Evolutionary conservation across 257 asterid genomes (phyloP).

Genomic region (Penstemon newberryi): DNA sequence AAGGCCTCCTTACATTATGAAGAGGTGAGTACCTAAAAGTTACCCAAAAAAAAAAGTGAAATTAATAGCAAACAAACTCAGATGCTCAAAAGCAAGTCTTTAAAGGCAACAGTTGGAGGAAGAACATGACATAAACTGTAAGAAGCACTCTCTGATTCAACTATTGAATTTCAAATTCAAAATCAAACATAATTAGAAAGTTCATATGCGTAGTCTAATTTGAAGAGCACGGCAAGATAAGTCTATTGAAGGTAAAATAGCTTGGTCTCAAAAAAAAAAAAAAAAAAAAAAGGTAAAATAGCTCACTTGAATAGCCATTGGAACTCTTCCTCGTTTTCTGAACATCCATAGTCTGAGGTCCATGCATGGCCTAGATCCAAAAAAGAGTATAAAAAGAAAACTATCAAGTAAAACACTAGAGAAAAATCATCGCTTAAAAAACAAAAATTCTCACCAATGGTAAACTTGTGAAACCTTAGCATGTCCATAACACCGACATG

Average conservation of each 20-base stretch:
- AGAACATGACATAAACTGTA: background rate
- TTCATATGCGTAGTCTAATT: constrained; percentile 6
- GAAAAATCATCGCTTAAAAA: background rate
- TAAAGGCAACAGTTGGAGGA: background rate
- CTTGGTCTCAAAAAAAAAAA: no score
- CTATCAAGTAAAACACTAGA: constrained; percentile 1
- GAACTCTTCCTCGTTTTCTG: constrained; percentile 91
- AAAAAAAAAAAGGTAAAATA: constrained; percentile 25
- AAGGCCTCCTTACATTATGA: constrained; percentile 90
- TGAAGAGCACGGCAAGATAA: background rate
- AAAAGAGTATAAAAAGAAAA: constrained; percentile 7
- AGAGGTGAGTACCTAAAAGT: constrained; percentile 79
- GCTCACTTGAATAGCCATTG: constrained; percentile 84
- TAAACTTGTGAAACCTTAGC: constrained; percentile 97
- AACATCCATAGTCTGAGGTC: constrained; percentile 97
- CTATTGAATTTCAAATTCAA: no score
- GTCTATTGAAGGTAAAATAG: constrained; percentile 22
- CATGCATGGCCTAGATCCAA: constrained; percentile 83
- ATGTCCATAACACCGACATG: constrained; percentile 99
- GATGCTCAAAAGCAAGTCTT: background rate
- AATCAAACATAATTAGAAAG: background rate
- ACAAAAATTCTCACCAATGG: constrained; percentile 63
- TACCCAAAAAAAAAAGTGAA: background rate
- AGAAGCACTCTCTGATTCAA: no score
- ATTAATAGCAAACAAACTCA: constrained; percentile 11